A percentile compares a stretch with the other conserved stretches of the same genome.
Evolutionary conservation across 1,139 yeast species (phyloP).

Genomic region (Nakaseomyces kungkrabaensis): DNA sequence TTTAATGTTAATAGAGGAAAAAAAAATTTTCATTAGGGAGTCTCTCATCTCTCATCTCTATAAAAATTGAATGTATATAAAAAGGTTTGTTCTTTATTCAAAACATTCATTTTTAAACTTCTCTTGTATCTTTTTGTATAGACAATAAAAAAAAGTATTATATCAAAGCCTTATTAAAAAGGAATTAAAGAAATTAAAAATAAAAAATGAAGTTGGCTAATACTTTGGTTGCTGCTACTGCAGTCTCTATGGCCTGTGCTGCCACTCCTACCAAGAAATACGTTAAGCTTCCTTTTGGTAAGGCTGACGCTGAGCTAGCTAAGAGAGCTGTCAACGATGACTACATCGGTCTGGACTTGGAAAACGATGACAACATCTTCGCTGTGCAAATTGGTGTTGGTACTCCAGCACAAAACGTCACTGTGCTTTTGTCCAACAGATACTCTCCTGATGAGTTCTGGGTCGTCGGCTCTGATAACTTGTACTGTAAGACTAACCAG

Average conservation of each 20-base stretch:
- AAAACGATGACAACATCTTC: conserved; percentile 21
- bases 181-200: neutral
- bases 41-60: too few relatives aligned
- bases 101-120: neutral
- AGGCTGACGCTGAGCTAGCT: neutral
- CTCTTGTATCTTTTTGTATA: neutral
- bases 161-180: neutral
- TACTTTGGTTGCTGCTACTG: neutral
- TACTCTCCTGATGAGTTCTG: conserved; percentile 61
- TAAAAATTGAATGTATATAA: too few relatives aligned
- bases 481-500: conserved; percentile 15
- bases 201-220: neutral
- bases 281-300: neutral
- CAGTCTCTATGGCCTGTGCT: neutral
- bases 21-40: too few relatives aligned
- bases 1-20: too few relatives aligned
- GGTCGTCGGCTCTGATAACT: conserved; percentile 34
- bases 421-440: conserved; percentile 49
- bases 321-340: conserved; percentile 10
- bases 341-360: conserved; percentile 13
- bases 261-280: neutral
- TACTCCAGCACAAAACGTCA: conserved; percentile 41
- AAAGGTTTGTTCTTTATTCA: too few relatives aligned
- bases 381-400: conserved; percentile 36
- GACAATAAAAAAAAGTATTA: too few relatives aligned